phyloP scores from a whole-genome alignment of 2,329 filamentous ascomycete species.

The Alternaria incomplexa region DNA sequence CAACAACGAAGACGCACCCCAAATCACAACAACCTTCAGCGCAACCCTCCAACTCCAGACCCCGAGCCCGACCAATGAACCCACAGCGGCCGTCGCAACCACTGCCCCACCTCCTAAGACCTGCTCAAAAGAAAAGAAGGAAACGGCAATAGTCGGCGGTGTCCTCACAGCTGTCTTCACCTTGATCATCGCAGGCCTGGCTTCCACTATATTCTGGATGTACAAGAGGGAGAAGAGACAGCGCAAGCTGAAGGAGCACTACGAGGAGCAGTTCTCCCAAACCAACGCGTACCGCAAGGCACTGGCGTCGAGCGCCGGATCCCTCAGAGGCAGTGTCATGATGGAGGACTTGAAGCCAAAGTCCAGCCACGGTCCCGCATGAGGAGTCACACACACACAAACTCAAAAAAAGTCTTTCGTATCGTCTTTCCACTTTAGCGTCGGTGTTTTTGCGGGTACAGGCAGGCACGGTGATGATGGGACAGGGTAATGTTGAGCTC shows the following conservation, averaged over 20 bases:
- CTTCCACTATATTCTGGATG: conserved; percentile 29
- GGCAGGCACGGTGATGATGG: background rate
- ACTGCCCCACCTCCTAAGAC: conserved; percentile 6
- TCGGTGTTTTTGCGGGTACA: conserved; percentile 2
- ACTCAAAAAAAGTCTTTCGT: background rate
- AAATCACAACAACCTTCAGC: conserved; percentile 27
- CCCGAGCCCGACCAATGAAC: conserved; percentile 6
- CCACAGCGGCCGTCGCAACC: conserved; percentile 15
- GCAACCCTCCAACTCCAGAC: conserved; percentile 29
- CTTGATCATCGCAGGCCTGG: conserved; percentile 22
- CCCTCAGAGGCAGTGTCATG: conserved; percentile 9
- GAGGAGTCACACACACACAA: background rate
- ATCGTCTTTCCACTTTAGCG: conserved; percentile 4
- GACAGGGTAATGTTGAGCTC: background rate
- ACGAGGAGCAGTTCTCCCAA: conserved; percentile 39
- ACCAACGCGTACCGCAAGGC: conserved; percentile 35
- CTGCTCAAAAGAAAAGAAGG: conserved; percentile 25
- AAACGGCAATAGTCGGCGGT: conserved; percentile 33
- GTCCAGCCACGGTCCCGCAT: background rate
- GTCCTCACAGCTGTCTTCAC: conserved; percentile 33
- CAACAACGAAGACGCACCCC: conserved; percentile 32
- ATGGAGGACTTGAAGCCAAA: conserved; percentile 8
- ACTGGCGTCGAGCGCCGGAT: conserved; percentile 18
- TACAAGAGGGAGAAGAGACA: conserved; percentile 39
- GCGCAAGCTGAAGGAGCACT: conserved; percentile 42